Evolutionary conservation across 106 monocot species (phyloP).

Genomic region (Dioscorea alata): DNA sequence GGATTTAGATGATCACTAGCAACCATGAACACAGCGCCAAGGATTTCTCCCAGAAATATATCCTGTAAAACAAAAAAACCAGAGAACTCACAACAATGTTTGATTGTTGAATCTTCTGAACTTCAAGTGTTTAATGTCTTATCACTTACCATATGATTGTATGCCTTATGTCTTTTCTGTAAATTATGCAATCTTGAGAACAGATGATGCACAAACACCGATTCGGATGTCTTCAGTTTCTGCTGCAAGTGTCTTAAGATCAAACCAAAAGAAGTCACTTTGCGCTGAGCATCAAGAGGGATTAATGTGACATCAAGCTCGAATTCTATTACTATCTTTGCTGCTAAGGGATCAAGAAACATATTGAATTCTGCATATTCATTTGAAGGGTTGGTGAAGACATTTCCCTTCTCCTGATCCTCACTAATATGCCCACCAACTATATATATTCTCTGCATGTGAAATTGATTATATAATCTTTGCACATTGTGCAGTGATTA

Average conservation of each 20-base stretch:
- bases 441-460: slow-evolving; percentile 53
- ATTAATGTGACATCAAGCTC: slow-evolving; percentile 55
- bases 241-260: slow-evolving; percentile 26
- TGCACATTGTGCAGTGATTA: not conserved
- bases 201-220: slow-evolving; percentile 34
- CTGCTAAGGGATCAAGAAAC: slow-evolving; percentile 86
- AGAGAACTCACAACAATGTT: too few species aligned
- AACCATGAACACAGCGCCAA: slow-evolving; percentile 63
- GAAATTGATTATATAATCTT: not conserved
- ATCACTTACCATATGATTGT: slow-evolving; percentile 54
- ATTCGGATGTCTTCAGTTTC: slow-evolving; percentile 48
- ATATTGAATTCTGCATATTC: slow-evolving; percentile 82
- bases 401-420: slow-evolving; percentile 43
- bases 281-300: slow-evolving; percentile 58
- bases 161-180: slow-evolving; percentile 26
- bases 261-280: slow-evolving; percentile 43
- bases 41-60: slow-evolving; percentile 81
- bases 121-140: not conserved
- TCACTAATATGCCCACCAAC: slow-evolving; percentile 70
- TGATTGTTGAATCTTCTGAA: too few species aligned
- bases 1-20: slow-evolving; percentile 30
- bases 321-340: slow-evolving; percentile 63
- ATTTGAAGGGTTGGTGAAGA: slow-evolving; percentile 69
- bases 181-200: slow-evolving; percentile 44
- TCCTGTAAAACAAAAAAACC: slow-evolving; percentile 34